Conservation (phyloP, 1,284 basidiomycete species). For the Cystobasidium sp. region DNA sequence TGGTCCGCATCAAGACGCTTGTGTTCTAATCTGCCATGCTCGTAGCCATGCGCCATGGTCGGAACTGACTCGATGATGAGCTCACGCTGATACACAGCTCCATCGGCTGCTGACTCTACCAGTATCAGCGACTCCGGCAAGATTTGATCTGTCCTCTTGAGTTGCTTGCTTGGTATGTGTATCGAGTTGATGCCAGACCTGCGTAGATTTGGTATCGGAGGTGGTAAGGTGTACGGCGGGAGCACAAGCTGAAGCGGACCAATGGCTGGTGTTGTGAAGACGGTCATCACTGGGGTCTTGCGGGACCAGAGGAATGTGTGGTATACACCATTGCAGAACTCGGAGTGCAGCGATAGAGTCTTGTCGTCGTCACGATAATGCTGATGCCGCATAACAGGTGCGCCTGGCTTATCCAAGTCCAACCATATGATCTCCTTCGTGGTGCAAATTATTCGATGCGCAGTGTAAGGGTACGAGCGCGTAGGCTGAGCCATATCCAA, state of each 20-base stretch:
- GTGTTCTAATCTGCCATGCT: conserved; percentile 6
- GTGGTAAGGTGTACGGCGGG: conserved; percentile 3
- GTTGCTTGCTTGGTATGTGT: conserved; percentile 4
- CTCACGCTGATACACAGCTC: conserved; percentile 12
- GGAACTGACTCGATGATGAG: conserved; percentile 1
- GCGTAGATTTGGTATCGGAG: neutral
- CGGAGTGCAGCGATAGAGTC: conserved; percentile 8
- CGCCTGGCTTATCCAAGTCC: conserved; percentile 14
- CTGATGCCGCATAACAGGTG: conserved; percentile 25
- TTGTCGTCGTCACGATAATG: conserved; percentile 14
- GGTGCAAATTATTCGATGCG: conserved; percentile 20
- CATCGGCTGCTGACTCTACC: conserved; percentile 18
- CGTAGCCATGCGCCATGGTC: neutral
- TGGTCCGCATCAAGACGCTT: conserved; percentile 10
- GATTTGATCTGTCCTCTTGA: neutral
- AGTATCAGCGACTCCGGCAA: conserved; percentile 9
- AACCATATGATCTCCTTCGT: conserved; percentile 33
- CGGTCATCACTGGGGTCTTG: neutral
- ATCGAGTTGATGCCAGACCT: conserved; percentile 8
- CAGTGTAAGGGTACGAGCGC: neutral
- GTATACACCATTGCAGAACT: conserved; percentile 7
- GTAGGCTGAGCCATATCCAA: conserved; percentile 17
- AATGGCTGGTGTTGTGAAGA: neutral
- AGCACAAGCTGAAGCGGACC: neutral
- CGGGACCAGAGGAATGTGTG: conserved; percentile 35